A percentile compares a stretch with the other conserved stretches of the same genome.
Conservation (phyloP, 2,329 filamentous ascomycete genomes). For the Monilinia fructigena region DNA sequence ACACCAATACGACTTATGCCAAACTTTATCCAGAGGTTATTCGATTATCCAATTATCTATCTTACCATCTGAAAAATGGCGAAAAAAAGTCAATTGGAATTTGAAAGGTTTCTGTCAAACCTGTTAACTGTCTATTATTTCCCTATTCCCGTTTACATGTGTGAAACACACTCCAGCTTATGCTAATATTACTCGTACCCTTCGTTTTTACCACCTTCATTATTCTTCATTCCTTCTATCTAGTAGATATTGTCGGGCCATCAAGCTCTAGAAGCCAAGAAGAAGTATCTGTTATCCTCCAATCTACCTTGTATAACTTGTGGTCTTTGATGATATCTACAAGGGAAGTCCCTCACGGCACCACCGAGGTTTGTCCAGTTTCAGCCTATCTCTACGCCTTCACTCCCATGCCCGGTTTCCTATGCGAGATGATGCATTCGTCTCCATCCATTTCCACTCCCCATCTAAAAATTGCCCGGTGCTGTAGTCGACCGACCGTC, state of each 20-base stretch:
- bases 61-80: neutral
- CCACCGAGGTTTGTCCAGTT: conserved; percentile 10
- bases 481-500: neutral
- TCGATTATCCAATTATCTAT: too few species aligned
- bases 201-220: too few species aligned
- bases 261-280: neutral
- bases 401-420: neutral
- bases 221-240: neutral
- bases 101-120: neutral
- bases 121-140: neutral
- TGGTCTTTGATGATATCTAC: conserved; percentile 16
- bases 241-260: neutral
- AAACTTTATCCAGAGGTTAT: too few species aligned
- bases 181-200: neutral
- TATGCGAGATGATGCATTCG: conserved; percentile 14
- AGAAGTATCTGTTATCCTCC: neutral
- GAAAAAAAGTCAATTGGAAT: neutral
- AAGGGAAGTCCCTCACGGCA: conserved; percentile 9
- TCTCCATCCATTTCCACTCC: conserved; percentile 14
- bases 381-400: conserved; percentile 1
- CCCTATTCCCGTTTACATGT: neutral
- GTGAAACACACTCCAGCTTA: neutral
- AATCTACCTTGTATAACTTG: neutral
- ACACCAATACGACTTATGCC: neutral
- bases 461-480: neutral